phyloP scores from a whole-genome alignment of 495 filamentous ascomycete species.

The Penicillium herquei region DNA sequence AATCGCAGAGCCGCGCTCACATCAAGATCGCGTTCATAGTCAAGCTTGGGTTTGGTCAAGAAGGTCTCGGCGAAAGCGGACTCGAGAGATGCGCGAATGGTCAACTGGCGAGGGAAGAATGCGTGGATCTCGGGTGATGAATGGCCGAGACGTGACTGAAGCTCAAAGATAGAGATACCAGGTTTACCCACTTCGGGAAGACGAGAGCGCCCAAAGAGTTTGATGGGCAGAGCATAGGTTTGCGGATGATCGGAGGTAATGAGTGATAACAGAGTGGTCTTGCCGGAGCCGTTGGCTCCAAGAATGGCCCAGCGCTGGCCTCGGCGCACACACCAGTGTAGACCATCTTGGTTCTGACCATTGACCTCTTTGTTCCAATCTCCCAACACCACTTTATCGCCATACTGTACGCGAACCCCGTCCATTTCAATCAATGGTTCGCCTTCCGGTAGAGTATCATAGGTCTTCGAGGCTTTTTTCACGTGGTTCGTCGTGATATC shows the following conservation, averaged over 20 bases:
- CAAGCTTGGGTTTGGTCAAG: slow-evolving; percentile 61
- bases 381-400: slow-evolving; percentile 71
- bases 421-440: slow-evolving; percentile 83
- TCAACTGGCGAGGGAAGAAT: slow-evolving; percentile 81
- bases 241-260: slow-evolving; percentile 96
- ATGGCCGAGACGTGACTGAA: slow-evolving; percentile 87
- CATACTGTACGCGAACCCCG: slow-evolving; percentile 76
- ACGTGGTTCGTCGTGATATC: slow-evolving; percentile 21
- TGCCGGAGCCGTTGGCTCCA: slow-evolving; percentile 78
- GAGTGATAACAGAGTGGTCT: slow-evolving; percentile 88
- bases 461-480: background rate
- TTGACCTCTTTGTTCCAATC: slow-evolving; percentile 66
- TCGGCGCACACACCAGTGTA: slow-evolving; percentile 78
- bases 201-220: slow-evolving; percentile 77
- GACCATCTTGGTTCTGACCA: slow-evolving; percentile 49
- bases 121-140: slow-evolving; percentile 91
- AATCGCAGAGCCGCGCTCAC: slow-evolving; percentile 66
- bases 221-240: slow-evolving; percentile 83
- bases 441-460: slow-evolving; percentile 22
- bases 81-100: slow-evolving; percentile 71
- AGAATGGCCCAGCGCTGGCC: slow-evolving; percentile 90
- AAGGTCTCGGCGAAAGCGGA: slow-evolving; percentile 91
- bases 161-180: slow-evolving; percentile 85
- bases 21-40: slow-evolving; percentile 48
- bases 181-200: slow-evolving; percentile 68